Evolutionary conservation across 1,284 basidiomycete genomes (phyloP), one percentile per base, ranked within the genome.

Genomic region (Mycena citricolor): DNA sequence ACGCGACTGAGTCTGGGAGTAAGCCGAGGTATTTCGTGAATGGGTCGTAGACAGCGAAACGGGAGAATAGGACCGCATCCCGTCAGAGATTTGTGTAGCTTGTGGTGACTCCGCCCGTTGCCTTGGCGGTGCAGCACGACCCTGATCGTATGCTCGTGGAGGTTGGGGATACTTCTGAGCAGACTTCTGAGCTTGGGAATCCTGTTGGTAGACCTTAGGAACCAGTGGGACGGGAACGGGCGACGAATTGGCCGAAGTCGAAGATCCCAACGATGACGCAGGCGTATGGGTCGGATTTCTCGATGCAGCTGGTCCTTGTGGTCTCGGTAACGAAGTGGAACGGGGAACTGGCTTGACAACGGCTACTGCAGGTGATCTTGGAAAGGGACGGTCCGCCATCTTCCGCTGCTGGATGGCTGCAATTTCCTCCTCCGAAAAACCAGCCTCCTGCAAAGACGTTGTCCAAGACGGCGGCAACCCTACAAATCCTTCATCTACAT

Each of bases 391-490:
- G 4, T 49, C 44, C 11, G 41, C 39, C 21, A 48, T 14, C 2
- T 45, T 31, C 1, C 45, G 41, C 37, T 47, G 42, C 32, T 80
- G 73, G 21, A 88, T 79, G 5, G 71, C 71, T 0, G 73, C 70
- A 25, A 87, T 85, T 59, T 86, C 83, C n/a, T 81, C 79, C 21
- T 79, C 73, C 7, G 73, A 69, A 54, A 83, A 83, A 0, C 84
- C 84, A 10, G 76, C 76, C 19, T 76, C 68, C 0, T 70, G 66
- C 8, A 87, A 66, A 2, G 77, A 76, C 5, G 74, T 66, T 2
- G 79, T 71, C 86, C 86, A 89, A 3, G 81, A 80, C 0, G 85
- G 82, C 0, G 86, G 86, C 11, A 89, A 63, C n/a, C 84, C 83
- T 1, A 70, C 74, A 50, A 59, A 86, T 77, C 71, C 77, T 63